Evolutionary conservation across 1,139 yeast species (phyloP), one percentile per base, ranked within the genome.

Genomic region (Saccharomyces hybrid): DNA sequence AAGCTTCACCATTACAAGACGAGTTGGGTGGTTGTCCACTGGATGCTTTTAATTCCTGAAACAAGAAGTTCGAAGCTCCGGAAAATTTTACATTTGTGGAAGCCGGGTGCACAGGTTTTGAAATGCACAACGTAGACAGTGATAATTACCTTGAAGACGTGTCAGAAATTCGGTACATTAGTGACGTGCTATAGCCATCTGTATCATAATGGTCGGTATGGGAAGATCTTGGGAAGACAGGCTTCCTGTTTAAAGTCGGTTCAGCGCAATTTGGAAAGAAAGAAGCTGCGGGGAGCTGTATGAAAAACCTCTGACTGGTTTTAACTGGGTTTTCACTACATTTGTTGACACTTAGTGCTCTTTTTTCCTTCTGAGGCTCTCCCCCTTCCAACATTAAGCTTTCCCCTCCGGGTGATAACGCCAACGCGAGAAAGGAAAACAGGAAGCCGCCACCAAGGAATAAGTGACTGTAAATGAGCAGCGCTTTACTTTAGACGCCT

Each of bases 1-100:
- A 38, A 38, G 44, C 44, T 38, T 38, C 44, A 16, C 21, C 44
- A 38, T 38, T 38, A 38, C 24, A 38, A 19, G 44, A 38, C 19
- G 44, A 38, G 44, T 38, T 38, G 44, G 44, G 44, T 38, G 44
- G 44, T 38, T 38, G 24, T 38, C 16, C 44, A 19, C 19, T 38
- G 44, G 44, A 38, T 38, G 24, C 44, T 38, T 38, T 38, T 38
- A 38, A 38, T 38, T 38, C n/a, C 21, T 38, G 24, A 38, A 38
- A 38, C 44, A 38, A 38, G 44, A 38, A 38, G 44, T 38, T 38
- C 44, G 44, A 38, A 38, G 44, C 44, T 38, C 44, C 44, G 44
- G 44, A 38, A 38, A 38, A 38, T 16, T 38, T 11, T 16, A 19
- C 26, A 38, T 38, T 38, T 38, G 44, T 38, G 44, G 44, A 38